Conservation (phyloP, 305 asterid species). For the Rubia balearica region DNA sequence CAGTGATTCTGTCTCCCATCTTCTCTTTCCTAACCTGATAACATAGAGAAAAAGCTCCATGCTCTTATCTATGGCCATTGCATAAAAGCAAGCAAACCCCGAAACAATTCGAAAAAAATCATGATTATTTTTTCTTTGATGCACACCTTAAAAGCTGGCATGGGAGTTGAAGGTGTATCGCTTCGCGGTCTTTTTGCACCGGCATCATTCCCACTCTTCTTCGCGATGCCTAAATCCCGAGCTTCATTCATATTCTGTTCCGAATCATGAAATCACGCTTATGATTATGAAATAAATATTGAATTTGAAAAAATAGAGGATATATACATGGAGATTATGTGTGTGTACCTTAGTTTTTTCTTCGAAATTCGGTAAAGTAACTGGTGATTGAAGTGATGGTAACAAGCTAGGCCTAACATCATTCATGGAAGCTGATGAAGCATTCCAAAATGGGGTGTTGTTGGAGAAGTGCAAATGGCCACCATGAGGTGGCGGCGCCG, state of each 20-base stretch:
- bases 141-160: conserved; percentile 85
- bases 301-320: not conserved
- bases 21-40: conserved; percentile 92
- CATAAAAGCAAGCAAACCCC: not conserved
- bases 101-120: conserved; percentile 6
- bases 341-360: conserved; percentile 55
- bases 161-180: conserved; percentile 46
- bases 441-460: conserved; percentile 76
- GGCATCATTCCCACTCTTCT: conserved; percentile 46
- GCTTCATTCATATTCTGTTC: conserved; percentile 39
- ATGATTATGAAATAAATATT: not conserved
- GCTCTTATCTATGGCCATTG: conserved; percentile 20
- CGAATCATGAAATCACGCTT: not conserved
- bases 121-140: not conserved
- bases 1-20: conserved; percentile 99
- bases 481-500: not conserved
- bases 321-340: too few relatives aligned
- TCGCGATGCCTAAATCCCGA: conserved; percentile 26
- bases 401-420: conserved; percentile 49
- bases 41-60: conserved; percentile 27
- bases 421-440: conserved; percentile 42
- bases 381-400: conserved; percentile 43
- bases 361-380: conserved; percentile 45
- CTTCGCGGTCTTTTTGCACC: conserved; percentile 61
- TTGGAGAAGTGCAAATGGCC: conserved; percentile 67